These are phyloP conservation scores for Pseudotsuga menziesii DNA, from an alignment of 75 land plant genomes.

Conservation along the genomic window DNA sequence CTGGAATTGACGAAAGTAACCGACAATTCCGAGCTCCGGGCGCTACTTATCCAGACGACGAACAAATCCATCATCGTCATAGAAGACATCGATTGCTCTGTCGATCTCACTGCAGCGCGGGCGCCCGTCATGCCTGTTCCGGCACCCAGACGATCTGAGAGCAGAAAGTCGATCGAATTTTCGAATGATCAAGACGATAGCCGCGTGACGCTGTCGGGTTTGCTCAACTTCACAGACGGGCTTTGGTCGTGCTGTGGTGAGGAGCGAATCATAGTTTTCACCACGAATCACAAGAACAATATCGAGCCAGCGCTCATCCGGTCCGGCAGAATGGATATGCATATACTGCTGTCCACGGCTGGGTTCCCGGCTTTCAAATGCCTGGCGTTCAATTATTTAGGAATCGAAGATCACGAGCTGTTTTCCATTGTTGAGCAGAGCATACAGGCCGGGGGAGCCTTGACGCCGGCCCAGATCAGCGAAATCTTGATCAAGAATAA, in stretches of 20 bases:
- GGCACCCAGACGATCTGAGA: constrained; percentile 1
- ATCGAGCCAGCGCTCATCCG: constrained; percentile 32
- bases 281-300: constrained; percentile 31
- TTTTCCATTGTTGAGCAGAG: constrained; percentile 31
- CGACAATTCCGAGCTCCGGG: constrained; percentile 40
- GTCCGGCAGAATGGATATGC: constrained; percentile 38
- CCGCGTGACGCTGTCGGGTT: constrained; percentile 31
- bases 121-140: background rate
- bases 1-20: constrained; percentile 58
- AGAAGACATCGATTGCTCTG: constrained; percentile 75
- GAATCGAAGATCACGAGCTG: constrained; percentile 13
- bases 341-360: constrained; percentile 23
- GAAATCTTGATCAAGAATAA: constrained; percentile 44
- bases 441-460: constrained; percentile 27
- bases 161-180: background rate
- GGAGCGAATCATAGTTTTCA: constrained; percentile 41
- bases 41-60: constrained; percentile 38
- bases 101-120: constrained; percentile 32
- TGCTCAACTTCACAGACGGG: constrained; percentile 40
- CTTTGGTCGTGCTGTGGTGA: constrained; percentile 36
- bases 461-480: constrained; percentile 68
- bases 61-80: constrained; percentile 60
- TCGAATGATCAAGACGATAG: constrained; percentile 14
- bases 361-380: constrained; percentile 20
- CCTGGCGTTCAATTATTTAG: constrained; percentile 27